Conservation (phyloP, 2,329 filamentous ascomycete genomes). For the Exophiala calicioides region DNA sequence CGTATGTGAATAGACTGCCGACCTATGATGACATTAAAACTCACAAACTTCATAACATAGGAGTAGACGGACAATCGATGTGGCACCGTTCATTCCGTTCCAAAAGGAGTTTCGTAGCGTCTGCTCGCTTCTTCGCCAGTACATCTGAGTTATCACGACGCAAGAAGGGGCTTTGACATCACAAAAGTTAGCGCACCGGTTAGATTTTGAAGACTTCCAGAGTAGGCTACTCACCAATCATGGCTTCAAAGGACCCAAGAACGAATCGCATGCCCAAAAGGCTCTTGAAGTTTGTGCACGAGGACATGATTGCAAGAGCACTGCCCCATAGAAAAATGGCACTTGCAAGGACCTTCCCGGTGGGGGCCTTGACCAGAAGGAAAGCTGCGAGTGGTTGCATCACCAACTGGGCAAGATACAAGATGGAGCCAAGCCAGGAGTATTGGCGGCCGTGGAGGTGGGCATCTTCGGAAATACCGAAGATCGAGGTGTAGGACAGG, state of each 20-base stretch:
- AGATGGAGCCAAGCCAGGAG: constrained; percentile 71
- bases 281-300: constrained; percentile 33
- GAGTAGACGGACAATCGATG: constrained; percentile 41
- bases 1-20: constrained; percentile 57
- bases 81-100: constrained; percentile 49
- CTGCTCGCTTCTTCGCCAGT: constrained; percentile 55
- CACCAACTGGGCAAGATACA: constrained; percentile 69
- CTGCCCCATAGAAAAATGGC: constrained; percentile 57
- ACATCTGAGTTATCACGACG: constrained; percentile 32
- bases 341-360: constrained; percentile 59
- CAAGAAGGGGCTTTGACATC: constrained; percentile 1
- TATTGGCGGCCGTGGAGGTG: constrained; percentile 56
- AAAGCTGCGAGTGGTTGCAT: constrained; percentile 55
- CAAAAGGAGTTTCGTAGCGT: constrained; percentile 37
- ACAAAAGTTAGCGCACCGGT: no score
- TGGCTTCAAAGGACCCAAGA: background rate
- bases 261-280: background rate
- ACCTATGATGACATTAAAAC: constrained; percentile 22
- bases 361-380: constrained; percentile 60
- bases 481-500: constrained; percentile 62
- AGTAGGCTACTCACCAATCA: background rate
- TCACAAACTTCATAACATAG: background rate
- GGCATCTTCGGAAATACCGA: constrained; percentile 59
- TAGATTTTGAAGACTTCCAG: no score
- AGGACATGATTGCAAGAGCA: constrained; percentile 47